A percentile compares a stretch with the other conserved stretches of the same genome.
phyloP scores from a whole-genome alignment of 805 yeast species.

The Teunomyces tritomae region DNA sequence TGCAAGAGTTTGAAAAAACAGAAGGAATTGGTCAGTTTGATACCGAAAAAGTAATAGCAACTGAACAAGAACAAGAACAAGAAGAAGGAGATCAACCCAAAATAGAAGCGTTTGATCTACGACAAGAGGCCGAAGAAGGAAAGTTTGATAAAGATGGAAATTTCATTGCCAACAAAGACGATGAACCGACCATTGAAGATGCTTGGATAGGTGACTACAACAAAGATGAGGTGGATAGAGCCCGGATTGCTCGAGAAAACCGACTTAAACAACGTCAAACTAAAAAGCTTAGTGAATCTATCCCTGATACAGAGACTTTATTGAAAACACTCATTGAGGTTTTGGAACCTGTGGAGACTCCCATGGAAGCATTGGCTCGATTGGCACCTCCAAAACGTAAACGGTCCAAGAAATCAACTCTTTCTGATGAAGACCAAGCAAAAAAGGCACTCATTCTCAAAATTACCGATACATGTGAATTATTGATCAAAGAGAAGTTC shows the following conservation, averaged over 20 bases:
- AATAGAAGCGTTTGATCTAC: slow-evolving; percentile 62
- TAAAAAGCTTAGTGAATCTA: not conserved
- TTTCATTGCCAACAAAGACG: slow-evolving; percentile 38
- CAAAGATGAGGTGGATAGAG: slow-evolving; percentile 35
- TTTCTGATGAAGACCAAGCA: not conserved
- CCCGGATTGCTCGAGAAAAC: slow-evolving; percentile 40
- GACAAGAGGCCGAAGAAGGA: slow-evolving; percentile 58
- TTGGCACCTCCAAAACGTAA: slow-evolving; percentile 24
- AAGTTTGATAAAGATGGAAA: slow-evolving; percentile 61
- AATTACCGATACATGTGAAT: slow-evolving; percentile 51
- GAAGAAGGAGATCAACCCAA: slow-evolving; percentile 31
- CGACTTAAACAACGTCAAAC: not conserved
- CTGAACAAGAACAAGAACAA: slow-evolving; percentile 10
- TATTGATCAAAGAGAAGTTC: slow-evolving; percentile 40
- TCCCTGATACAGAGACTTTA: slow-evolving; percentile 4
- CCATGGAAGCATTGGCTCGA: slow-evolving; percentile 53
- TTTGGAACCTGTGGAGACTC: slow-evolving; percentile 58
- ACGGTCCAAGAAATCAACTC: slow-evolving; percentile 10
- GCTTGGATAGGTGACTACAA: slow-evolving; percentile 37
- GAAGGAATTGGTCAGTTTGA: slow-evolving; percentile 21
- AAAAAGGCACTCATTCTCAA: slow-evolving; percentile 17
- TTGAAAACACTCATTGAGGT: slow-evolving; percentile 34
- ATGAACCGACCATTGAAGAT: slow-evolving; percentile 26
- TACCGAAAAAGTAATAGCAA: slow-evolving; percentile 13
- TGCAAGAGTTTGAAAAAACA: slow-evolving; percentile 32